phyloP scores from a whole-genome alignment of 805 yeast genomes.

The Kodamaea neixiangensis region DNA sequence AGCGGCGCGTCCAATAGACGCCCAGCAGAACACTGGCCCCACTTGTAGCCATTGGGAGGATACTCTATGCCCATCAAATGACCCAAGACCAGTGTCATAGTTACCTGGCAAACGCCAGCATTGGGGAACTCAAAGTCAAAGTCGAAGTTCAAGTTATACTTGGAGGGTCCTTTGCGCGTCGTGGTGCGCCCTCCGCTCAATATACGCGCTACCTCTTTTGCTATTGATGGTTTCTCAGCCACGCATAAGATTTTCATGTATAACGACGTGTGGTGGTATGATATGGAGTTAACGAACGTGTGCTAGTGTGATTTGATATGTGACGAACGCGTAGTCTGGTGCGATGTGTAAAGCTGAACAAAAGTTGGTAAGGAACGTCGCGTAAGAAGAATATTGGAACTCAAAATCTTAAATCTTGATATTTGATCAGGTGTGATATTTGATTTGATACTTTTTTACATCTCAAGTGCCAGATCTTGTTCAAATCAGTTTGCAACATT shows the following conservation, averaged over 20 bases:
- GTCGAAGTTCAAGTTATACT: conserved; percentile 78
- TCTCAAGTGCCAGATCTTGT: too few species aligned
- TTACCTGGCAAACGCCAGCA: conserved; percentile 68
- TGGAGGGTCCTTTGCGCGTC: conserved; percentile 51
- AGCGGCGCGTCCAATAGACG: conserved; percentile 73
- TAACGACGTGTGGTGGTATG: conserved; percentile 1
- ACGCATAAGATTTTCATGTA: conserved; percentile 82
- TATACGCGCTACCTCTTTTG: conserved; percentile 74
- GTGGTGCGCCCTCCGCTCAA: conserved; percentile 70
- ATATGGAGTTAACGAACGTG: not conserved
- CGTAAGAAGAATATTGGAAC: too few species aligned
- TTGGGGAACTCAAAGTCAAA: conserved; percentile 66
- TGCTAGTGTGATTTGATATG: not conserved
- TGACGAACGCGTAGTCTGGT: not conserved
- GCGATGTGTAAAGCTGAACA: not conserved
- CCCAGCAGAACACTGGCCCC: conserved; percentile 69
- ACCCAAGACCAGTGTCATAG: conserved; percentile 92
- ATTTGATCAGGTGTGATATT: not conserved
- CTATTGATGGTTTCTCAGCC: conserved; percentile 96
- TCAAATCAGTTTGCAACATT: too few species aligned
- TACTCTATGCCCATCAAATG: conserved; percentile 73
- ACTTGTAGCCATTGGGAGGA: conserved; percentile 51
- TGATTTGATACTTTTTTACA: not conserved
- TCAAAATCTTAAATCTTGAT: not conserved
- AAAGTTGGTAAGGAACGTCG: too few species aligned